Percentiles rank a stretch among this genome's conserved stretches.
These are phyloP conservation scores for Pachyrhizus erosus DNA, from an alignment of 306 rosid genomes.

Conservation along the genomic window DNA sequence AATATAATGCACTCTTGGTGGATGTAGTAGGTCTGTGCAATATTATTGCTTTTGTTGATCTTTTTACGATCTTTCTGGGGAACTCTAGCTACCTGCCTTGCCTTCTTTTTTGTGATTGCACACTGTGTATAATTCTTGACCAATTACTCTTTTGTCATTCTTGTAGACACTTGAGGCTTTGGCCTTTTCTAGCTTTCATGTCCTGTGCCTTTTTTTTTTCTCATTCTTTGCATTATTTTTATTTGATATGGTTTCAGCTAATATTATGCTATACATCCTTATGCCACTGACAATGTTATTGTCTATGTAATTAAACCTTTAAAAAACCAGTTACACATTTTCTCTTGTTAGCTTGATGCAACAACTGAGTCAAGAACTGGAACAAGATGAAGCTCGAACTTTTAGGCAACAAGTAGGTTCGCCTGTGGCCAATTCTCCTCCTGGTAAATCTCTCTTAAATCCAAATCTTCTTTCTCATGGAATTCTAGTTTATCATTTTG, in stretches of 20 bases:
- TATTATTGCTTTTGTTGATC: background rate
- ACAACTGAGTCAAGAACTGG: conserved; percentile 87
- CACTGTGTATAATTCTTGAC: background rate
- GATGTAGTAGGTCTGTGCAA: background rate
- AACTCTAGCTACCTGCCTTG: background rate
- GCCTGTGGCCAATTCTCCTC: conserved; percentile 85
- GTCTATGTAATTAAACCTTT: conserved; percentile 20
- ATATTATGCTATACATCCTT: background rate
- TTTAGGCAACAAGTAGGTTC: conserved; percentile 84
- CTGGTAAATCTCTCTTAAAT: conserved; percentile 62
- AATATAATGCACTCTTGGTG: background rate
- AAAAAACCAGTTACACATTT: conserved; percentile 18
- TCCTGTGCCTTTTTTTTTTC: background rate
- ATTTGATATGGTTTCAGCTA: conserved; percentile 8
- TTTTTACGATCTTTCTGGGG: background rate
- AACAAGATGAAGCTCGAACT: conserved; percentile 75
- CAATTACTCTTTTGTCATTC: background rate
- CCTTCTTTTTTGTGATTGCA: no score
- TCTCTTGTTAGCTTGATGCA: conserved; percentile 73
- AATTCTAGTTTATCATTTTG: conserved; percentile 18
- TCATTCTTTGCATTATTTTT: background rate
- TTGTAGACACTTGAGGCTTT: background rate
- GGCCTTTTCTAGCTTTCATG: background rate
- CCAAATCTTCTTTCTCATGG: conserved; percentile 14
- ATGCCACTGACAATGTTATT: background rate